phyloP scores from a whole-genome alignment of 2,329 filamentous ascomycete species.

The Endocalyx cinctus region DNA sequence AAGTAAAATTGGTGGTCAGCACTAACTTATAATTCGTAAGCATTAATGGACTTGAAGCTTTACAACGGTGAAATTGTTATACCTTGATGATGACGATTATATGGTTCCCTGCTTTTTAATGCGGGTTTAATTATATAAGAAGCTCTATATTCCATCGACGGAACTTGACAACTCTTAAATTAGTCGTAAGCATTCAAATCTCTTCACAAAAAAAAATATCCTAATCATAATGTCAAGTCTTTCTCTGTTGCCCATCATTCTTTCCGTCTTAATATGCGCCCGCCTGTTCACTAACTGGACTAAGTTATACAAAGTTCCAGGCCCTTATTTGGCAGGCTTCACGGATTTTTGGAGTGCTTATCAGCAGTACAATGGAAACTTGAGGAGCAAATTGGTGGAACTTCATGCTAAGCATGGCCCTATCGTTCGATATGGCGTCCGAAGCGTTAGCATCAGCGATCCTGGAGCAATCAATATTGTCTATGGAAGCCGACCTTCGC shows the following conservation, averaged over 20 bases:
- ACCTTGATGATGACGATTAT: too few relatives aligned
- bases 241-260: conserved; percentile 5
- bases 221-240: too few relatives aligned
- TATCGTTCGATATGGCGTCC: conserved; percentile 20
- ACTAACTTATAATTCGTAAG: too few relatives aligned
- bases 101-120: too few relatives aligned
- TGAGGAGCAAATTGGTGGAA: conserved; percentile 16
- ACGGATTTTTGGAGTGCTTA: conserved; percentile 22
- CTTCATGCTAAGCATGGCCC: conserved; percentile 16
- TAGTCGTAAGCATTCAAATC: too few relatives aligned
- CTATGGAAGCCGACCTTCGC: conserved; percentile 20
- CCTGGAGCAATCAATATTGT: conserved; percentile 19
- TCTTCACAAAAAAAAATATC: too few relatives aligned
- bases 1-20: too few relatives aligned
- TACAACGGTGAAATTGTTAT: too few relatives aligned
- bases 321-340: conserved; percentile 14
- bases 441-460: conserved; percentile 20
- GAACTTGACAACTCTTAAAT: too few relatives aligned
- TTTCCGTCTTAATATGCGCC: conserved; percentile 6
- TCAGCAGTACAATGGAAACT: conserved; percentile 17
- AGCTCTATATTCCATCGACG: too few relatives aligned
- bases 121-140: too few relatives aligned
- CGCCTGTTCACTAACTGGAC: conserved; percentile 15
- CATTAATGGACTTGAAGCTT: too few relatives aligned
- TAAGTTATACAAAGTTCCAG: conserved; percentile 18